Evolutionary conservation across 169 alveolate genomes (phyloP), one percentile per base, ranked within the genome.

Genomic region (Eimeria nieschulzi): DNA sequence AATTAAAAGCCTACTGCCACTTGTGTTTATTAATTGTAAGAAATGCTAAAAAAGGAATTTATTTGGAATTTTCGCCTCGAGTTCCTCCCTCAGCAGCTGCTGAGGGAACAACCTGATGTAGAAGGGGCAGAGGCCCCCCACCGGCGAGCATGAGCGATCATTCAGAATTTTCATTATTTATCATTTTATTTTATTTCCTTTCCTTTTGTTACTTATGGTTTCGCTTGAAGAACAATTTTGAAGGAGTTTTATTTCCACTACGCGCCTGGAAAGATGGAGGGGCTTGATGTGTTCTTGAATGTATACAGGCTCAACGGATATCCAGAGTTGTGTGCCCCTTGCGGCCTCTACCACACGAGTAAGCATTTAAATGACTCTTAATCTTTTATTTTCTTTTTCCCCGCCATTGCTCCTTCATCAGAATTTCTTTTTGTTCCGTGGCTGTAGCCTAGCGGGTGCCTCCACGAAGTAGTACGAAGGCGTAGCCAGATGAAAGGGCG

Each of bases 291-390:
- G 56, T 71, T 26, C 56, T 26, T 71, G 80, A 71, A 71, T 26
- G 25, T 71, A n/a, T 71, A 71, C 80, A 71, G 33, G n/a, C 23
- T 71, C 9, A 19, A 71, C 21, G 80, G 80, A 51, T 71, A 55
- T 10, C 80, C 80, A 17, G 80, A 71, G 9, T 71, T 51, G 53
- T 71, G 80, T 25, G 51, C 80, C 80, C 80, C 80, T 19, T 71
- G 80, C 55, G 80, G 80, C 25, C 80, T 71, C 21, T 71, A 71
- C 80, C 80, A 71, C 56, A 71, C 80, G 21, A 71, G 80, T 71
- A 19, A 71, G 80, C 19, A 17, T 21, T n/a, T 59, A 15, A 15
- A 15, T 59, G n/a, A 59, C 15, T 66, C 17, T 6, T 17, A n/a
- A 3, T 13, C 5, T 1, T 7, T 17, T 66, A 66, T 66, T 66